Evolutionary conservation across 2,329 filamentous ascomycete species (phyloP), one percentile per base, ranked within the genome.

Genomic region (Hymenoscyphus repandus): DNA sequence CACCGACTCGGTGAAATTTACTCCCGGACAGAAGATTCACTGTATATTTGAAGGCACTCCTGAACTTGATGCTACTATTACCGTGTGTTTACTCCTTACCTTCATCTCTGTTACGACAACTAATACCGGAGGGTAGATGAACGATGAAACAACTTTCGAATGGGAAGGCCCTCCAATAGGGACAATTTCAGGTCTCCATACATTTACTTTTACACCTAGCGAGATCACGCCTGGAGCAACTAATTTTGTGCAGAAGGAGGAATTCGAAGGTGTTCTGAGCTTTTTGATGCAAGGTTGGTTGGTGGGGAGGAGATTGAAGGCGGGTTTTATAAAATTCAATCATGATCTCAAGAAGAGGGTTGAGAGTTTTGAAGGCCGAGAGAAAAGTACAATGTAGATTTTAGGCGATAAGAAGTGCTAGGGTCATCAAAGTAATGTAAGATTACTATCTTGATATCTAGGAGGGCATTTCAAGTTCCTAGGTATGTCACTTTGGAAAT

Each of bases 241-340:
- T 6, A 47, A 32, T 9, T 47, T 47, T 39, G 45, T 47, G 45
- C 32, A 47, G 5, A 30, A 30, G 3, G 45, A 47, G 13, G 34
- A 38, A 20, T 47, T 47, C 13, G 30, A 13, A 10, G 43, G 43
- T 6, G 30, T 31, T 2, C 9, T 45, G 13, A 17, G 22, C 17
- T 45, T 33, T 15, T 36, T 45, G 43, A 36, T 36, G 20, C 31
- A 45, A 13, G 17, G 11, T 13, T 44, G 42, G 42, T 18, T 45
- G 22, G 10, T 37, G 13, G 15, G 32, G 3, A 34, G 17, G 31
- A 20, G 15, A 5, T 22, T 46, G 13, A 12, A 18, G 10, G 17
- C 11, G 3, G 27, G 18, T 15, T 46, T 11, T 36, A 22, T 34
- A 10, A 12, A 15, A 2, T 38, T 46, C 10, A 36, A 46, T 46